These are phyloP conservation scores for Clathrus columnatus DNA, from an alignment of 768 basidiomycete species.

Conservation along the genomic window DNA sequence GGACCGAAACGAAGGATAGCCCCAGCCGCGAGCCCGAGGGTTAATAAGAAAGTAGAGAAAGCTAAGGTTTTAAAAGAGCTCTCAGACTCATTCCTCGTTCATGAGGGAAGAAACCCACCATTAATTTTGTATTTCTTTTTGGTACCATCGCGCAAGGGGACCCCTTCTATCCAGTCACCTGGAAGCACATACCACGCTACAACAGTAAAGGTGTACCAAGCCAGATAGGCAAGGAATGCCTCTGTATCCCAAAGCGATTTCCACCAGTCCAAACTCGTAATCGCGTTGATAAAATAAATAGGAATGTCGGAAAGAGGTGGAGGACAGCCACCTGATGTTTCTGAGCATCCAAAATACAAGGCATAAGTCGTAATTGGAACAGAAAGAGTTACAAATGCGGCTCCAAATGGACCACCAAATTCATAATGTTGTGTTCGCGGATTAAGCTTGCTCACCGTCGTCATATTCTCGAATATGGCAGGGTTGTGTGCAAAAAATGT, in stretches of 20 bases:
- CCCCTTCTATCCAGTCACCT: conserved; percentile 63
- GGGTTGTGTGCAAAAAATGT: background rate
- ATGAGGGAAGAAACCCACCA: conserved; percentile 41
- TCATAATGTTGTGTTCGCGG: conserved; percentile 69
- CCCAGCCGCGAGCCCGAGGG: conserved; percentile 65
- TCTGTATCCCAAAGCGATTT: conserved; percentile 73
- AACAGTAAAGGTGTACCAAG: conserved; percentile 87
- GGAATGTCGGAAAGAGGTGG: conserved; percentile 37
- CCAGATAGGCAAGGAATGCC: conserved; percentile 67
- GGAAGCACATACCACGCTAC: conserved; percentile 74
- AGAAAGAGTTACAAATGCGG: conserved; percentile 55
- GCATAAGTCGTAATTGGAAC: conserved; percentile 67
- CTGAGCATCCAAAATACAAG: conserved; percentile 73
- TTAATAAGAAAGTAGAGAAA: conserved; percentile 77
- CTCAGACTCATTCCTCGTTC: background rate
- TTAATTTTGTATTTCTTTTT: conserved; percentile 90
- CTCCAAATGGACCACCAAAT: conserved; percentile 76
- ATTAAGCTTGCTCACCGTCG: conserved; percentile 33
- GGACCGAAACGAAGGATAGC: conserved; percentile 67
- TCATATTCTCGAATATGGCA: background rate
- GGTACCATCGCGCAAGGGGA: conserved; percentile 60
- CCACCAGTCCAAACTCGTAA: conserved; percentile 56
- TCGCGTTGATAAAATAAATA: conserved; percentile 34
- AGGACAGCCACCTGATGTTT: conserved; percentile 60
- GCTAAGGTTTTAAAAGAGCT: conserved; percentile 34